A percentile compares a stretch with the other conserved stretches of the same genome.
Evolutionary conservation across 2,329 filamentous ascomycete genomes (phyloP).

Genomic region (Colletotrichum sp.): DNA sequence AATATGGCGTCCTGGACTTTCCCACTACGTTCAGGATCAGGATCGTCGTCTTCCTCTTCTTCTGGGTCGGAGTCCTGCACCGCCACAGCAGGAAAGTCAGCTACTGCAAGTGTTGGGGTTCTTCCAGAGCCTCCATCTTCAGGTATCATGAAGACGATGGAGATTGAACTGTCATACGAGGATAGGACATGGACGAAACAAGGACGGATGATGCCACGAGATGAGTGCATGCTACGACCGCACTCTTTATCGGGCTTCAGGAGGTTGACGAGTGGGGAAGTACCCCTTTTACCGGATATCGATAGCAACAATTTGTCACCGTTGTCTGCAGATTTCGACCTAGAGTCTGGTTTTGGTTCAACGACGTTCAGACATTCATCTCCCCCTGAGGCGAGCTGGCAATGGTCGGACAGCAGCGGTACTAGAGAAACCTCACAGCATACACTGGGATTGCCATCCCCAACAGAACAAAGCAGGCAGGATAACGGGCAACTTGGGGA

Average conservation of each 20-base stretch:
- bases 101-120: background rate
- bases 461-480: background rate
- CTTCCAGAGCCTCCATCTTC: background rate
- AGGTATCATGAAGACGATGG: slow-evolving; percentile 18
- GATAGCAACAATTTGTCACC: background rate
- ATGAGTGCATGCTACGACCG: background rate
- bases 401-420: background rate
- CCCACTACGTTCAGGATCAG: background rate
- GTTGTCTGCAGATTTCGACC: background rate
- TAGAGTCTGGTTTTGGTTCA: background rate
- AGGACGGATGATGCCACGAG: background rate
- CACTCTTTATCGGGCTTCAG: background rate
- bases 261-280: background rate
- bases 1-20: background rate
- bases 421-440: background rate
- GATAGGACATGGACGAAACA: background rate
- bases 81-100: background rate
- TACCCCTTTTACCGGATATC: background rate
- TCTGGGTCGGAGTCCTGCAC: background rate
- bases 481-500: background rate
- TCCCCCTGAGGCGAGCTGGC: background rate
- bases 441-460: background rate
- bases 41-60: background rate
- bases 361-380: background rate
- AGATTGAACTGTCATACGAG: slow-evolving; percentile 11